phyloP scores from a whole-genome alignment of 1,284 basidiomycete genomes.

The Tilletia indica region DNA sequence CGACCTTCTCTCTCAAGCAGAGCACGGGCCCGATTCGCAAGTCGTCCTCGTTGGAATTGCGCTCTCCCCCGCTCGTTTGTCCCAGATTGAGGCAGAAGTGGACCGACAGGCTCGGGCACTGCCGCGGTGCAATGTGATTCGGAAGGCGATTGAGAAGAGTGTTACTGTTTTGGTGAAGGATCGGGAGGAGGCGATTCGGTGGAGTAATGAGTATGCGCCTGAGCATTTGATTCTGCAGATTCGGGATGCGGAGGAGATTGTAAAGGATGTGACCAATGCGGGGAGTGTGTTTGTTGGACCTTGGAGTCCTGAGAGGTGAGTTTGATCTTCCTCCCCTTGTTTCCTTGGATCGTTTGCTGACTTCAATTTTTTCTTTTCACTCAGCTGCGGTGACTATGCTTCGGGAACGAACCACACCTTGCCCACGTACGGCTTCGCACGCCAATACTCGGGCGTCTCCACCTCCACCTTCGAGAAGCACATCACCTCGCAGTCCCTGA shows the following conservation, averaged over 20 bases:
- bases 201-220: slow-evolving; percentile 91
- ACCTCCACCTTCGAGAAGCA: slow-evolving; percentile 97
- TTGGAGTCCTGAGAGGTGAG: slow-evolving; percentile 73
- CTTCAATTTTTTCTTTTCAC: not conserved
- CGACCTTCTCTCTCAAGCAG: slow-evolving; percentile 90
- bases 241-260: slow-evolving; percentile 35
- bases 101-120: slow-evolving; percentile 83
- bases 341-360: slow-evolving; percentile 6
- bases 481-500: slow-evolving; percentile 92
- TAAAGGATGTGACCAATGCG: slow-evolving; percentile 57
- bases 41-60: slow-evolving; percentile 84
- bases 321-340: not conserved
- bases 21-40: slow-evolving; percentile 96
- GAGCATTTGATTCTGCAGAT: slow-evolving; percentile 62
- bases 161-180: slow-evolving; percentile 75
- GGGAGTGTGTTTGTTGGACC: slow-evolving; percentile 91
- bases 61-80: slow-evolving; percentile 67
- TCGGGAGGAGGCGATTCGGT: slow-evolving; percentile 74
- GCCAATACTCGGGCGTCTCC: slow-evolving; percentile 97
- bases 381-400: slow-evolving; percentile 93
- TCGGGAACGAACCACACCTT: slow-evolving; percentile 96
- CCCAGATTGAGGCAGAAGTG: slow-evolving; percentile 77
- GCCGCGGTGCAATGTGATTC: slow-evolving; percentile 83
- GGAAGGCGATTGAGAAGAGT: slow-evolving; percentile 85
- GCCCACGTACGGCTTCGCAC: slow-evolving; percentile 72